Conservation (phyloP, 352 stramenopile genomes). For the Phytophthora vignae region DNA sequence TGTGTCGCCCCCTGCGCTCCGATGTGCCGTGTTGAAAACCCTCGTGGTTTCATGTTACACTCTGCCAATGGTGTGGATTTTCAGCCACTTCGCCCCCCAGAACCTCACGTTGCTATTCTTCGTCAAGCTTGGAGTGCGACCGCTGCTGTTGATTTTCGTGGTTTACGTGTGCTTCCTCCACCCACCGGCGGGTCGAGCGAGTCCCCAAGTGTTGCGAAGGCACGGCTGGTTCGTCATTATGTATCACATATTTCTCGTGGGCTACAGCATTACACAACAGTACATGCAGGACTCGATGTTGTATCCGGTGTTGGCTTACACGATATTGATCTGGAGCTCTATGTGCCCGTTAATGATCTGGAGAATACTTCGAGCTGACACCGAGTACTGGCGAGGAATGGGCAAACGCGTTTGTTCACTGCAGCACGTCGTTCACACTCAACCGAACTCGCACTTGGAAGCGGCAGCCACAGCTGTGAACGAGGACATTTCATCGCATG, state of each 20-base stretch:
- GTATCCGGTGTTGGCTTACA: conserved; percentile 28
- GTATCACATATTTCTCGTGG: conserved; percentile 32
- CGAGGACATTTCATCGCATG: conserved; percentile 50
- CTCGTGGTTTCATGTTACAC: conserved; percentile 51
- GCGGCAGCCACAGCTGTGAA: conserved; percentile 11
- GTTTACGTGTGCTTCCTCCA: conserved; percentile 39
- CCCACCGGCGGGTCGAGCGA: conserved; percentile 30
- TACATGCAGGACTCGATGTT: conserved; percentile 5
- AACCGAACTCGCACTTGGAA: conserved; percentile 10
- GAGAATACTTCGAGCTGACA: conserved; percentile 54
- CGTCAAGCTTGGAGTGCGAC: conserved; percentile 20
- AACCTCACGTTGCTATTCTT: conserved; percentile 22
- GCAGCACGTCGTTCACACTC: conserved; percentile 16
- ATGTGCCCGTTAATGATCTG: conserved; percentile 47
- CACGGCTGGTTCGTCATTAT: conserved; percentile 43
- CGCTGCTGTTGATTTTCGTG: conserved; percentile 31
- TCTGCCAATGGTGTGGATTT: conserved; percentile 38
- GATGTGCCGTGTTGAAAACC: conserved; percentile 35
- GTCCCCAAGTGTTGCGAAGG: conserved; percentile 22
- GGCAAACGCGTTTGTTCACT: conserved; percentile 38
- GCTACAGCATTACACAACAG: conserved; percentile 18
- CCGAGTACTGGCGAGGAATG: conserved; percentile 49
- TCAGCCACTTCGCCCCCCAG: conserved; percentile 4
- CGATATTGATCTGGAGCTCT: conserved; percentile 32
- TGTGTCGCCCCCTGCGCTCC: conserved; percentile 50